Percentiles rank a stretch among this genome's conserved stretches.
Conservation (phyloP, 345 rosid species). For the Euphorbia peplus region DNA sequence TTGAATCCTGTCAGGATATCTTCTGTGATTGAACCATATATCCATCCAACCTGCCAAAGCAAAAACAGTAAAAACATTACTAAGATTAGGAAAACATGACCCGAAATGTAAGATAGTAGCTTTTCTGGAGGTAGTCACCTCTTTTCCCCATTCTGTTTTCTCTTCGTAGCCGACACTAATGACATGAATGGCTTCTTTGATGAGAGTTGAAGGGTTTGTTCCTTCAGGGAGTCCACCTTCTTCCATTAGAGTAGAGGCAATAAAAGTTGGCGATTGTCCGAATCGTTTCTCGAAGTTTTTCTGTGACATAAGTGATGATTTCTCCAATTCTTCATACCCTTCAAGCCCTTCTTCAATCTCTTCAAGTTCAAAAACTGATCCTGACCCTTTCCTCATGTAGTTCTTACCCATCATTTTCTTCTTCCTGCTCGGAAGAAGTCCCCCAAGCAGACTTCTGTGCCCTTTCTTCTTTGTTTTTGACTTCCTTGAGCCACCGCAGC, state of each 20-base stretch:
- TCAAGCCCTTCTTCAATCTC: slow-evolving; percentile 98
- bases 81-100: neutral
- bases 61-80: neutral
- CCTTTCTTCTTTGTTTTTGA: slow-evolving; percentile 76
- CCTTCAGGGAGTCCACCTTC: slow-evolving; percentile 96
- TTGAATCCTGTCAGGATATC: slow-evolving; percentile 88
- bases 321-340: slow-evolving; percentile 89
- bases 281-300: slow-evolving; percentile 91
- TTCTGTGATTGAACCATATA: slow-evolving; percentile 88
- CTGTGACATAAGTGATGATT: slow-evolving; percentile 92
- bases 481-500: slow-evolving; percentile 85
- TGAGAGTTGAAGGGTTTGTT: slow-evolving; percentile 59
- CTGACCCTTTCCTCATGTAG: slow-evolving; percentile 60
- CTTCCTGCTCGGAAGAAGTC: slow-evolving; percentile 57
- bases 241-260: slow-evolving; percentile 90
- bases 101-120: neutral
- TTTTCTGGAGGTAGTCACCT: slow-evolving; percentile 45
- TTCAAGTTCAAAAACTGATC: slow-evolving; percentile 65
- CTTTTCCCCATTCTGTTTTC: slow-evolving; percentile 99
- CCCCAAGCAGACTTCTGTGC: slow-evolving; percentile 47
- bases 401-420: slow-evolving; percentile 64
- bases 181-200: slow-evolving; percentile 96
- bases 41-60: slow-evolving; percentile 84
- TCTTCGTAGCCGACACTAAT: slow-evolving; percentile 92
- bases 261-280: slow-evolving; percentile 88